Evolutionary conservation across 129 eudicot species (phyloP).

Genomic region (Daucus carota): DH1_v3.0 NC_030385.2:28175001-28175500

Average conservation of each 20-base stretch:
- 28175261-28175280: conserved; percentile 26
- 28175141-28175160: conserved; percentile 43
- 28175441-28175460: neutral
- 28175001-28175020: conserved; percentile 45
- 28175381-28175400: no score
- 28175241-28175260: conserved; percentile 9
- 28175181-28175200: neutral
- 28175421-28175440: neutral
- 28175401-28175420: neutral
- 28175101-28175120: conserved; percentile 3
- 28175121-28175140: conserved; percentile 21
- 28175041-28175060: conserved; percentile 54
- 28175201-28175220: neutral
- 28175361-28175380: conserved; percentile 7
- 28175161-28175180: conserved; percentile 25
- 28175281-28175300: conserved; percentile 30
- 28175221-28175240: conserved; percentile 6
- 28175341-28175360: conserved; percentile 29
- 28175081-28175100: neutral
- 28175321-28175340: conserved; percentile 17
- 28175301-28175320: neutral
- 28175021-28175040: conserved; percentile 34
- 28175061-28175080: conserved; percentile 7
- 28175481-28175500: conserved; percentile 7
- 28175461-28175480: neutral